Conservation (phyloP, 1,139 yeast genomes). For the Lodderomyces oxycetoniae region DNA sequence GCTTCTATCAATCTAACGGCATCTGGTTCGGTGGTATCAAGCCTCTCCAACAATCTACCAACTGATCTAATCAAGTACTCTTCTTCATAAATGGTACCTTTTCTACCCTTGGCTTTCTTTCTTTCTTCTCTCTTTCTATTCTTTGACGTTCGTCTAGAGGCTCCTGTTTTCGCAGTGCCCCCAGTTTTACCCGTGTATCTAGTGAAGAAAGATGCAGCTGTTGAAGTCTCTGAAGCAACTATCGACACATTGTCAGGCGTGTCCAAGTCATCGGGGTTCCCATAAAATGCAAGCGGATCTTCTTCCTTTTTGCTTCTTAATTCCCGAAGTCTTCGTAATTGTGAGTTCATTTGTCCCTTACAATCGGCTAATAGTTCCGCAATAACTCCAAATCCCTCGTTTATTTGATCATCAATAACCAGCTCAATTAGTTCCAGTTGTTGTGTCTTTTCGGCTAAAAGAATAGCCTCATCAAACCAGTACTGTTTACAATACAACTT, state of each 20-base stretch:
- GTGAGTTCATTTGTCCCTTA: conserved; percentile 77
- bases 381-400: conserved; percentile 82
- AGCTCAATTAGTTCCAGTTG: conserved; percentile 47
- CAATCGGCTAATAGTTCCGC: conserved; percentile 93
- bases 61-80: conserved; percentile 87
- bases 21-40: conserved; percentile 71
- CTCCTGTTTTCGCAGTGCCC: conserved; percentile 96
- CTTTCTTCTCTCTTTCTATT: conserved; percentile 93
- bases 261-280: conserved; percentile 58
- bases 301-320: conserved; percentile 74
- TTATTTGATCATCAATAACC: conserved; percentile 66
- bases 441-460: conserved; percentile 48
- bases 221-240: conserved; percentile 91
- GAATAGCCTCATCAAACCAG: conserved; percentile 69
- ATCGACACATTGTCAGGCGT: conserved; percentile 91
- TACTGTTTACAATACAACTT: conserved; percentile 70
- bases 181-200: conserved; percentile 93
- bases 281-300: conserved; percentile 84
- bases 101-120: conserved; percentile 93
- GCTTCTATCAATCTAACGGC: conserved; percentile 71
- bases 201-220: conserved; percentile 89
- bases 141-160: conserved; percentile 85
- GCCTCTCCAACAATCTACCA: conserved; percentile 80
- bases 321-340: conserved; percentile 77
- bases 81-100: conserved; percentile 95